Evolutionary conservation across 108 stramenopile species (phyloP).

Genomic region (Hondaea fermentalgiana): DNA sequence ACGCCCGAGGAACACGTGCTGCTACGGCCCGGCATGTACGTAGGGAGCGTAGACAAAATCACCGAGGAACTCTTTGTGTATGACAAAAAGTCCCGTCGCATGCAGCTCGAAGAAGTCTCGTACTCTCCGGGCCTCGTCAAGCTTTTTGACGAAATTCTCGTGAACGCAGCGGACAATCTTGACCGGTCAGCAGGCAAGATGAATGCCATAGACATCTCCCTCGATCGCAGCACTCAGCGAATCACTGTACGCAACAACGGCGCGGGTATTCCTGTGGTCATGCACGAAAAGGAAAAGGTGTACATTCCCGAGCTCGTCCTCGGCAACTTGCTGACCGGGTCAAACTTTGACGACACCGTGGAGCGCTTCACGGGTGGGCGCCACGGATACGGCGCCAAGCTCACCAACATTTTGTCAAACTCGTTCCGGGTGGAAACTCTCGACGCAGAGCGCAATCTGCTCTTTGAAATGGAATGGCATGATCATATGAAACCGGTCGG

Average conservation of each 20-base stretch:
- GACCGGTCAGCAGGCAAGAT: conserved; percentile 59
- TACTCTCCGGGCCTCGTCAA: conserved; percentile 59
- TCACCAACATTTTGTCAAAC: conserved; percentile 75
- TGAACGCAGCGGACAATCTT: conserved; percentile 84
- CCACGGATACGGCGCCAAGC: conserved; percentile 79
- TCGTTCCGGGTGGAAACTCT: conserved; percentile 61
- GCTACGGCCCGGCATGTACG: conserved; percentile 61
- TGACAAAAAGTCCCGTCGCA: background rate
- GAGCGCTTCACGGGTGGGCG: conserved; percentile 65
- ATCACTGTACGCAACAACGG: conserved; percentile 70
- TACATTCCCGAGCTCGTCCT: conserved; percentile 33
- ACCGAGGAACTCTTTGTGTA: background rate
- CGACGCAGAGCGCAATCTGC: conserved; percentile 44
- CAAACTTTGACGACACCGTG: conserved; percentile 24
- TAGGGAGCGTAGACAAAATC: conserved; percentile 42
- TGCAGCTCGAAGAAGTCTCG: background rate
- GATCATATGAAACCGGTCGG: conserved; percentile 62
- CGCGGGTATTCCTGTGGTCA: conserved; percentile 31
- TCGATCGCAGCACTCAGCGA: conserved; percentile 21
- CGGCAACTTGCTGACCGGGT: conserved; percentile 35
- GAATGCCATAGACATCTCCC: conserved; percentile 58
- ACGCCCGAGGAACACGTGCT: conserved; percentile 59
- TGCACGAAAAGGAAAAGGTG: conserved; percentile 21
- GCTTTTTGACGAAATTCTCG: conserved; percentile 85
- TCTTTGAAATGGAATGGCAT: conserved; percentile 59